These are phyloP conservation scores for Fraxinus quadrangulata DNA, from an alignment of 257 asterid genomes.

Conservation along the genomic window DNA sequence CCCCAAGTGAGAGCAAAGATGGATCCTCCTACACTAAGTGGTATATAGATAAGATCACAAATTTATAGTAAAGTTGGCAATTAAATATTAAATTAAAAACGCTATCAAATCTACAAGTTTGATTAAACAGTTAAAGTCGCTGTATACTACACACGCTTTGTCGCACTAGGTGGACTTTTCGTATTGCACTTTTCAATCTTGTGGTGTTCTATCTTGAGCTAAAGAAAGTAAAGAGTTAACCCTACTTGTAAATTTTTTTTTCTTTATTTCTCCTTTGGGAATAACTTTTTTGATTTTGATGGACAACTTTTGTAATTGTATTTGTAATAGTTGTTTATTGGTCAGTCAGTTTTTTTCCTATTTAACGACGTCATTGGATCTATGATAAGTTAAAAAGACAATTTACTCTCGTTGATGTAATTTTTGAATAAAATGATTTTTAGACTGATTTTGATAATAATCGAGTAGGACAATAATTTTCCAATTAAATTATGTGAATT, in stretches of 20 bases:
- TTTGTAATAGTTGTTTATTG: neutral
- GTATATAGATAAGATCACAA: conserved; percentile 38
- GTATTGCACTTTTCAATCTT: conserved; percentile 20
- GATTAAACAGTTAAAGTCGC: conserved; percentile 39
- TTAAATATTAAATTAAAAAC: conserved; percentile 21
- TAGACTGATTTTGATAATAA: too few relatives aligned
- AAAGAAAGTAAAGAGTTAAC: conserved; percentile 30
- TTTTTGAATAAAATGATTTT: too few relatives aligned
- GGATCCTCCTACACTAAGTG: conserved; percentile 48
- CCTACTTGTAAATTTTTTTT: neutral
- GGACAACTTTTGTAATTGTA: too few relatives aligned
- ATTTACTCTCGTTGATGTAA: too few relatives aligned
- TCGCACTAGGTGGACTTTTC: conserved; percentile 48
- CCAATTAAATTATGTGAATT: too few relatives aligned
- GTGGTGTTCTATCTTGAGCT: conserved; percentile 19
- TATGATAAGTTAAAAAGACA: too few relatives aligned
- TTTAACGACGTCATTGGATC: neutral
- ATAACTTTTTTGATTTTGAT: too few relatives aligned
- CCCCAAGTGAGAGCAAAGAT: conserved; percentile 45
- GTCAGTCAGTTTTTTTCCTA: neutral
- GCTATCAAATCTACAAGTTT: conserved; percentile 25
- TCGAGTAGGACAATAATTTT: too few relatives aligned
- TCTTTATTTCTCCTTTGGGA: conserved; percentile 1
- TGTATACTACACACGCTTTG: conserved; percentile 59
- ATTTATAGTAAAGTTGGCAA: conserved; percentile 2